phyloP scores from a whole-genome alignment of 2,329 filamentous ascomycete genomes.

The Colletotrichum musae region DNA sequence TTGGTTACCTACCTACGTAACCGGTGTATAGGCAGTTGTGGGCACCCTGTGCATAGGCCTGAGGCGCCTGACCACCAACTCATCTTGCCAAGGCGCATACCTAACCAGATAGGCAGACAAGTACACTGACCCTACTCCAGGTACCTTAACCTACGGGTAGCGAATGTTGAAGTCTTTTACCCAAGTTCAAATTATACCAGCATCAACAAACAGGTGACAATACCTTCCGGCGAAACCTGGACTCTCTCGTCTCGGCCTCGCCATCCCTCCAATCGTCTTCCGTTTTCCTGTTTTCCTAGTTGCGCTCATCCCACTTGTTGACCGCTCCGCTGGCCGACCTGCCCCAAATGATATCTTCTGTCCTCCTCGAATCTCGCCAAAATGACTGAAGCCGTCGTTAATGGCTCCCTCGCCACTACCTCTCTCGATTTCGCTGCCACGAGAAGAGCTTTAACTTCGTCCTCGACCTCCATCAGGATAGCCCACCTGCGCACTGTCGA shows the following conservation, averaged over 20 bases:
- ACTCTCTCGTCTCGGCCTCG: neutral
- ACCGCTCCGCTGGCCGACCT: constrained; percentile 30
- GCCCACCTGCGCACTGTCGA: constrained; percentile 69
- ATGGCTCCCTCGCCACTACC: constrained; percentile 51
- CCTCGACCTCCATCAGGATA: constrained; percentile 72
- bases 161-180: neutral
- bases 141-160: too few relatives aligned
- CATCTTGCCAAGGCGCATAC: neutral
- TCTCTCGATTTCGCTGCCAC: constrained; percentile 65
- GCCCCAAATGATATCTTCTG: constrained; percentile 40
- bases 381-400: constrained; percentile 66
- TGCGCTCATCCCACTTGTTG: constrained; percentile 19
- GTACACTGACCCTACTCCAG: too few relatives aligned
- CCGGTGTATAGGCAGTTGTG: too few relatives aligned
- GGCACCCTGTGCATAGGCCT: too few relatives aligned
- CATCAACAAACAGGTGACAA: too few relatives aligned
- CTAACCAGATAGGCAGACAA: neutral
- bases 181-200: neutral
- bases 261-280: constrained; percentile 7
- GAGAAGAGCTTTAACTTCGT: constrained; percentile 69
- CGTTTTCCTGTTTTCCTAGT: neutral
- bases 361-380: constrained; percentile 48
- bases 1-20: too few relatives aligned
- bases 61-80: neutral
- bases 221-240: too few relatives aligned